Evolutionary conservation across 2,329 filamentous ascomycete species (phyloP), one percentile per base, ranked within the genome.

Genomic region (Aspergillus sp.): DNA sequence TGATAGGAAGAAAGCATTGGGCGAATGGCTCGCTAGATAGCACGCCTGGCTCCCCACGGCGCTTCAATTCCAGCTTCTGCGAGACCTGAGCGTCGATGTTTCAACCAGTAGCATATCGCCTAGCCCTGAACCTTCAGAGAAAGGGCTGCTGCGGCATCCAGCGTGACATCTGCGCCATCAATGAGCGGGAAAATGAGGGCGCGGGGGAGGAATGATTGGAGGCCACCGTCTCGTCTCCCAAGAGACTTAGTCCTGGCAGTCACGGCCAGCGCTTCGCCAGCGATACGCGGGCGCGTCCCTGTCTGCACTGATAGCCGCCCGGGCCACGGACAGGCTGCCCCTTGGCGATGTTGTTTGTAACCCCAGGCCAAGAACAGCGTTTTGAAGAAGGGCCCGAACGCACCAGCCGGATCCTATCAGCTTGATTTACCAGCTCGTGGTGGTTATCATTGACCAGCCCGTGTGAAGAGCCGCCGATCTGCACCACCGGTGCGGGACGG

Each of bases 1-100:
- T 71, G 80, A 32, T 86, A 83, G 83, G 84, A 85, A 67, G 82
- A 84, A 66, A 81, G 79, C 48, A 85, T 86, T 67, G 79, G 81
- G 38, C 0, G 84, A 85, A 69, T 86, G 84, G 83, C 79, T 86
- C 54, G 81, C 77, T 17, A 76, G 73, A 28, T 28, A 0, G 25
- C 2, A 51, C 67, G 63, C 47, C 68, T 70, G 50, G 45, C 59
- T 8, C 28, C 48, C 9, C 52, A 58, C n/a, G 17, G 55, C 9
- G 53, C 39, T 19, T 32, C 48, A 17, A 59, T 25, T 17, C 60
- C 54, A 54, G 50, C 53, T 49, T 30, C 49, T 17, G 30, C 61
- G 19, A 66, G 56, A 38, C 59, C 63, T 21, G 57, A 55, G 28
- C 60, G 62, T 10, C 45, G 56, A 8, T 43, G 62, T 52, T 70